Evolutionary conservation across 768 basidiomycete genomes (phyloP).

Genomic region (Asterophora lycoperdoides): DNA sequence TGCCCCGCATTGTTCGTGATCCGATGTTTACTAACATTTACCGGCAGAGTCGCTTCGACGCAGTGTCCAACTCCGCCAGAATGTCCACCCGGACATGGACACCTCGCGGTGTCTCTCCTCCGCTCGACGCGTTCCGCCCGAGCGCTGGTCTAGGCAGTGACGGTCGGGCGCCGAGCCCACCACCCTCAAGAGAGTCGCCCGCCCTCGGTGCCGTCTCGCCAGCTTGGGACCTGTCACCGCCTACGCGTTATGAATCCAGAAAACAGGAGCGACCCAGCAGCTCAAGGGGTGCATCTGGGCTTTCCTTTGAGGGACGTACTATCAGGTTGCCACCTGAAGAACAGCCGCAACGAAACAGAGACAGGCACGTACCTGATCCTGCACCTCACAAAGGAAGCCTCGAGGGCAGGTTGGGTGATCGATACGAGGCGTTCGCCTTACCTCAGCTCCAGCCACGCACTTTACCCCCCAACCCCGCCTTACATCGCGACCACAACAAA

Average conservation of each 20-base stretch:
- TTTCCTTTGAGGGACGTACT: constrained; percentile 1
- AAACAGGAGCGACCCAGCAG: constrained; percentile 11
- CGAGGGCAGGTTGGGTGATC: constrained; percentile 21
- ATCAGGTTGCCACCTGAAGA: constrained; percentile 8
- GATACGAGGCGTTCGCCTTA: constrained; percentile 10
- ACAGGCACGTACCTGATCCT: background rate
- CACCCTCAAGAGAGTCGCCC: constrained; percentile 26
- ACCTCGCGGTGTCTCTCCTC: constrained; percentile 19
- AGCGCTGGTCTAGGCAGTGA: constrained; percentile 7
- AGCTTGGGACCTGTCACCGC: constrained; percentile 13
- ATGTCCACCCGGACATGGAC: constrained; percentile 18
- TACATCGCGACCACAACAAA: constrained; percentile 10
- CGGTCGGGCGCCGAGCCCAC: constrained; percentile 23
- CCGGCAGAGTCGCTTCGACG: constrained; percentile 8
- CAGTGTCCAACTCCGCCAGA: constrained; percentile 2
- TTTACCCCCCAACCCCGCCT: constrained; percentile 15
- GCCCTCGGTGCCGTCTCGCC: constrained; percentile 14
- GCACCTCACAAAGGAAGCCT: constrained; percentile 12
- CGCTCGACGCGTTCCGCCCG: constrained; percentile 8
- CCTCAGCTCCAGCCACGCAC: constrained; percentile 11
- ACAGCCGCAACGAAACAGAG: background rate
- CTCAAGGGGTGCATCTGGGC: constrained; percentile 8
- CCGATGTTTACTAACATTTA: background rate
- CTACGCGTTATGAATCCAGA: constrained; percentile 13
- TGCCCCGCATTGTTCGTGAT: background rate